Conservation (phyloP, 139 green algal genomes). For the Nannochloris sp. region DNA sequence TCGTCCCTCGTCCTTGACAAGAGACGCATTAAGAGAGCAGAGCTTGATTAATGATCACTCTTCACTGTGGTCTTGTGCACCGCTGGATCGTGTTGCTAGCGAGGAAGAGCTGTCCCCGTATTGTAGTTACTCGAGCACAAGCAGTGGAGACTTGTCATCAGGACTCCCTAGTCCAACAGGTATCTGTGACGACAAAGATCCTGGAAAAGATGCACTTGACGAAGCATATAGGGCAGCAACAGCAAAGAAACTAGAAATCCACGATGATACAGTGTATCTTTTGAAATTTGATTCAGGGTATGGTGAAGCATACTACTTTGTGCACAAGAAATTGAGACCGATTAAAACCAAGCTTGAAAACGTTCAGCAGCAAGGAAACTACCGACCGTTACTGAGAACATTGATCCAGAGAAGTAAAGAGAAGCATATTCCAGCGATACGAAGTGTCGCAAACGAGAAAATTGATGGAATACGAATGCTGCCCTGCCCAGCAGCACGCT, state of each 20-base stretch:
- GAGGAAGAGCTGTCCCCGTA: not conserved
- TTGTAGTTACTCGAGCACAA: slow-evolving; percentile 3
- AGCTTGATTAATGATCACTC: too few species aligned
- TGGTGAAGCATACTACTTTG: slow-evolving; percentile 19
- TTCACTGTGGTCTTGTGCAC: too few species aligned
- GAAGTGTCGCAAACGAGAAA: not conserved
- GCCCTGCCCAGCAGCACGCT: not conserved
- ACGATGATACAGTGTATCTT: slow-evolving; percentile 2
- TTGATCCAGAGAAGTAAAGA: not conserved
- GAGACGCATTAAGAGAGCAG: too few species aligned
- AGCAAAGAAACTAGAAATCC: not conserved
- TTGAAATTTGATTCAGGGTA: slow-evolving; percentile 7
- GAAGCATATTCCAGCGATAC: not conserved
- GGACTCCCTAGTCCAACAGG: slow-evolving; percentile 9
- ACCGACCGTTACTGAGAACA: not conserved
- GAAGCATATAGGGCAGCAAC: not conserved
- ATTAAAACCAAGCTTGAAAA: slow-evolving; percentile 22
- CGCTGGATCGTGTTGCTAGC: too few species aligned
- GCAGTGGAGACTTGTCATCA: slow-evolving; percentile 7
- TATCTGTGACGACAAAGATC: not conserved
- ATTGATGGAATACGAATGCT: not conserved
- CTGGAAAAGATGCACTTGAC: not conserved
- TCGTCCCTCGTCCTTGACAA: too few species aligned
- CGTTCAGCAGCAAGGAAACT: not conserved
- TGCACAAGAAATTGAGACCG: slow-evolving; percentile 29